phyloP scores from a whole-genome alignment of 345 rosid species.

The Ceriops zippeliana region DNA sequence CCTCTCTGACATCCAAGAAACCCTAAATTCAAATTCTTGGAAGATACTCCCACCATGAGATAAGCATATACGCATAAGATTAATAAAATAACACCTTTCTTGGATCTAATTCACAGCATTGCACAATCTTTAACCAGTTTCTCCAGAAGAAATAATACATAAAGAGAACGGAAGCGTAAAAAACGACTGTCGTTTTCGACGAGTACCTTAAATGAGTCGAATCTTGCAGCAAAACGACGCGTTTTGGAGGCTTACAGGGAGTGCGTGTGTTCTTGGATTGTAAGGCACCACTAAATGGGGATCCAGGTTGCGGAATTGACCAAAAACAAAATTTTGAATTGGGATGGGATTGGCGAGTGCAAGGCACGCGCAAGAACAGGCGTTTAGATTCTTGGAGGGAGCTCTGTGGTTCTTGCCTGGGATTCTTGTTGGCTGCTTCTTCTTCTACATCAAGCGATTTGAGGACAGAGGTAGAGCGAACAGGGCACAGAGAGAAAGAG shows the following conservation, averaged over 20 bases:
- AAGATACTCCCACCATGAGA: not conserved
- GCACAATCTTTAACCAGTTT: constrained; percentile 26
- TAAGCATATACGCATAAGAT: constrained; percentile 14
- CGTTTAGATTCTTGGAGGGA: constrained; percentile 20
- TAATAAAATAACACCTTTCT: constrained; percentile 16
- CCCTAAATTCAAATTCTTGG: constrained; percentile 36
- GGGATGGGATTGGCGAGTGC: constrained; percentile 1
- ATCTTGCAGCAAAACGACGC: constrained; percentile 10
- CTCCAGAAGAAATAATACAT: constrained; percentile 7
- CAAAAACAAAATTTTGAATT: not conserved
- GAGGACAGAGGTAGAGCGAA: not conserved
- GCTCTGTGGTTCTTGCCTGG: constrained; percentile 7
- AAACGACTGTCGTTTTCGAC: not conserved
- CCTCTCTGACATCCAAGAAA: constrained; percentile 37
- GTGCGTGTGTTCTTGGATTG: constrained; percentile 10
- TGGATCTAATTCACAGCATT: constrained; percentile 11
- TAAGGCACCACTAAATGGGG: constrained; percentile 10
- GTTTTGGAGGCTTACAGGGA: constrained; percentile 11
- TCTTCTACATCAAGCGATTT: not conserved
- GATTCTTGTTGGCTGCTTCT: constrained; percentile 3
- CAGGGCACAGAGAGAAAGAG: not conserved
- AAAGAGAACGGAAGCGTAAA: too few relatives aligned
- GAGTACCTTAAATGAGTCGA: constrained; percentile 30
- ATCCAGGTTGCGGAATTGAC: constrained; percentile 1
- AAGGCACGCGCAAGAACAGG: constrained; percentile 14